Evolutionary conservation across 2,329 filamentous ascomycete species (phyloP), one percentile per base, ranked within the genome.

Genomic region (Aspergillus felis): DNA sequence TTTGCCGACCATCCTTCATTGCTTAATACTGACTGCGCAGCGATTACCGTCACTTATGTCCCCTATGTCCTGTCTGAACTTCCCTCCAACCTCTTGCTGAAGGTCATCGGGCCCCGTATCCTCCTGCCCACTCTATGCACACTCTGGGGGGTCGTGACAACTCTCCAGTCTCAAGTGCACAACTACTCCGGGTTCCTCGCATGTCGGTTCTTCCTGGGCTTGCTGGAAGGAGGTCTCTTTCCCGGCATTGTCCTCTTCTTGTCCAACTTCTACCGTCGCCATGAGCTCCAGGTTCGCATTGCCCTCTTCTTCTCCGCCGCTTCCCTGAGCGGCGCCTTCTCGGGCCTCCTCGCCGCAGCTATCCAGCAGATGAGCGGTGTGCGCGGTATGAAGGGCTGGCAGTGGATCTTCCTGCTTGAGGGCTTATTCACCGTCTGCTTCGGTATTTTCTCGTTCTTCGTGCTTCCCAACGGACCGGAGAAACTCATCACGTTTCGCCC

Each of bases 381-480:
- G 2, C 74, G 67, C 12, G 74, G 74, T 29, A 63, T 77, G 29
- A 67, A 68, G 3, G 76, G 76, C 75, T 61, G 59, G 59, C 59
- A 59, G 24, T 59, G 59, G 59, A 61, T 61, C n/a, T 61, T 61
- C 55, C 28, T 82, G 29, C 68, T 82, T 1, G 80, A 82, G 60
- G 80, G 80, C 1, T 60, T 79, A 1, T 57, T 73, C 1, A 59
- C 59, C 17, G 57, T 61, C 24, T 79, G 79, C 4, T 12, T 69
- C 68, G 7, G 74, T 81, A 9, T 83, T 84, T 69, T 83, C 79
- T 68, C 56, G 29, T 62, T 54, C 41, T 25, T 56, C 10, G 85
- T 88, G 69, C 83, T 89, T n/a, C 79, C 86, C 54, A 87, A 89
- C 70, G 87, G 87, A 56, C 86, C 86, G 0, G 76, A 79, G 35